These are phyloP conservation scores for Hypoxylon sp. DNA, from an alignment of 2,329 filamentous ascomycete species.

Conservation along the genomic window DNA sequence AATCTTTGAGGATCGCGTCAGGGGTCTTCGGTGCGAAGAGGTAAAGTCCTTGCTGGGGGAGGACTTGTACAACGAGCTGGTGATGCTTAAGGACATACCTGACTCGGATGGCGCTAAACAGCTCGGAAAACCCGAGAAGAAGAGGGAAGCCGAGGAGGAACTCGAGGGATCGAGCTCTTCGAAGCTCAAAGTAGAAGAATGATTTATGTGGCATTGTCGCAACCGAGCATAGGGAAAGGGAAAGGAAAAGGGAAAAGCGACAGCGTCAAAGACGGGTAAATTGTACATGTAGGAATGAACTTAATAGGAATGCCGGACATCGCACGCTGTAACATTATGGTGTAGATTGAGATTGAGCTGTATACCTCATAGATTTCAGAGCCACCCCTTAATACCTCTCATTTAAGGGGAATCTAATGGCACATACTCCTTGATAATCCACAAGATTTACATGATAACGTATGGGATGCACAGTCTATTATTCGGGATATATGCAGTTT, in stretches of 20 bases:
- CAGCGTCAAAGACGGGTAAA: neutral
- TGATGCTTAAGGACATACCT: constrained; percentile 19
- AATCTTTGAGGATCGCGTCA: neutral
- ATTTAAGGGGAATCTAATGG: neutral
- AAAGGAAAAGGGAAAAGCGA: too few relatives aligned
- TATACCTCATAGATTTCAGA: neutral
- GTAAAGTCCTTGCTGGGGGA: constrained; percentile 34
- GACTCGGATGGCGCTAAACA: constrained; percentile 1
- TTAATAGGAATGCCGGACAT: neutral
- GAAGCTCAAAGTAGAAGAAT: constrained; percentile 20
- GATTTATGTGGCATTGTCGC: neutral
- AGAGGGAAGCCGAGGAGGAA: constrained; percentile 31
- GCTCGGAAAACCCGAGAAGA: constrained; percentile 1
- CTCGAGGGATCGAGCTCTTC: constrained; percentile 20
- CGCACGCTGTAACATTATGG: neutral
- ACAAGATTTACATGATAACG: too few relatives aligned
- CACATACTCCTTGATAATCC: neutral
- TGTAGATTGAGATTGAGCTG: neutral
- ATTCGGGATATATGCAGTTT: neutral
- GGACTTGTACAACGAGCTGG: constrained; percentile 28
- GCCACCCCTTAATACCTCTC: neutral
- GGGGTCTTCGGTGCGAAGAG: constrained; percentile 21
- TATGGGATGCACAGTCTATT: neutral
- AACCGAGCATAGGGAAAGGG: neutral
- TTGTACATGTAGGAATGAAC: neutral